Percentiles rank a stretch among this genome's conserved stretches.
These are phyloP conservation scores for Durio zibethinus DNA, from an alignment of 345 rosid genomes.

Conservation along the genomic window DNA sequence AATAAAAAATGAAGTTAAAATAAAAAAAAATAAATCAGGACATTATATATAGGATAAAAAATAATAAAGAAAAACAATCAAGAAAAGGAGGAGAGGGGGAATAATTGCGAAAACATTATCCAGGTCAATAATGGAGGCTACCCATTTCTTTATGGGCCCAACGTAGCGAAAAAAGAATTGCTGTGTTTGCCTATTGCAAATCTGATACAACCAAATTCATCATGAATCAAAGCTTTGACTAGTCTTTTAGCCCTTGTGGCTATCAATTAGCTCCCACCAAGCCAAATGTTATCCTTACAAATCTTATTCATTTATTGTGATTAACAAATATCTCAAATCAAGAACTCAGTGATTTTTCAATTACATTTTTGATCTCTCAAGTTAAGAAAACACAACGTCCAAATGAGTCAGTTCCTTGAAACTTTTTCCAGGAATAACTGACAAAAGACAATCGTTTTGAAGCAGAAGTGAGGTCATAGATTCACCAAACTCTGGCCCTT, in stretches of 20 bases:
- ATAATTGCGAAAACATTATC: background rate
- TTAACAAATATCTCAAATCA: background rate
- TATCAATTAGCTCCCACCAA: background rate
- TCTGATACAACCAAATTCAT: background rate
- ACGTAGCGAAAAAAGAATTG: background rate
- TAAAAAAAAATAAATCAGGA: too few species aligned
- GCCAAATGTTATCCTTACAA: too few species aligned
- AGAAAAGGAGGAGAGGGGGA: background rate
- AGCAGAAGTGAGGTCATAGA: background rate
- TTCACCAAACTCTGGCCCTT: background rate
- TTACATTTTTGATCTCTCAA: background rate
- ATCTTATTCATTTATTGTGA: background rate
- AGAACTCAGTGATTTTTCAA: background rate
- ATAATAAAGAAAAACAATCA: background rate
- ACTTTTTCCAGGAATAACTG: conserved; percentile 2
- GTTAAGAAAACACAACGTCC: background rate
- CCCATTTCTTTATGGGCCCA: background rate
- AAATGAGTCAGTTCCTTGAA: background rate
- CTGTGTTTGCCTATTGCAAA: background rate
- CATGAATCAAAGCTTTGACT: background rate
- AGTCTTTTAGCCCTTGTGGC: background rate
- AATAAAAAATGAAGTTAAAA: too few species aligned
- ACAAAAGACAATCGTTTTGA: background rate
- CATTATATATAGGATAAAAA: too few species aligned
- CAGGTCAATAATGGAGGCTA: conserved; percentile 9